Evolutionary conservation across 371 early-diverging fungal species (phyloP).

Genomic region (Dichotomocladium elegans): DNA sequence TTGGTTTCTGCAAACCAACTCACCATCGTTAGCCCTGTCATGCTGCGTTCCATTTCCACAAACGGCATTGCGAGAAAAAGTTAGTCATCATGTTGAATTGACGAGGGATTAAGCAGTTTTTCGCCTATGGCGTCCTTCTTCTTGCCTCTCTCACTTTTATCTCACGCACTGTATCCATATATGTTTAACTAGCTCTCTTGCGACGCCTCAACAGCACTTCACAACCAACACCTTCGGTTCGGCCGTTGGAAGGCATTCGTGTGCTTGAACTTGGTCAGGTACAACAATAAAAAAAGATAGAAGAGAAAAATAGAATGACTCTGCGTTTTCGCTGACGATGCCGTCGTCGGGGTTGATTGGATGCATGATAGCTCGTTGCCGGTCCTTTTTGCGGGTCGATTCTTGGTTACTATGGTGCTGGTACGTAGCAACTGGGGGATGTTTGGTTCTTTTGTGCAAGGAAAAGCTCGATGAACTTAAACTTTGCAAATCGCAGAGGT

Average conservation of each 20-base stretch:
- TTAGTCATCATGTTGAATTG: too few species aligned
- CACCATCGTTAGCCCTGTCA: too few species aligned
- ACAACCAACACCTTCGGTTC: conserved; percentile 2
- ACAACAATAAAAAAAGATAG: background rate
- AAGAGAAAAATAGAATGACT: background rate
- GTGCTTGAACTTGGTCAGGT: conserved; percentile 53
- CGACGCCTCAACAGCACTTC: conserved; percentile 5
- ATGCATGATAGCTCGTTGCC: conserved; percentile 39
- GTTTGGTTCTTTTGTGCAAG: too few species aligned
- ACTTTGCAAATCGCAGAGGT: conserved; percentile 1
- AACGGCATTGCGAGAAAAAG: too few species aligned
- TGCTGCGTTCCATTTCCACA: too few species aligned
- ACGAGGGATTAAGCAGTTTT: too few species aligned
- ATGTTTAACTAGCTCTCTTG: too few species aligned
- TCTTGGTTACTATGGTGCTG: conserved; percentile 46
- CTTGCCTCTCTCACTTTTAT: too few species aligned
- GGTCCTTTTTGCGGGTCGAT: conserved; percentile 56
- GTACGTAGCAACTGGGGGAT: conserved; percentile 16
- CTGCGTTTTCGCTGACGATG: too few species aligned
- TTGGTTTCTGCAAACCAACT: too few species aligned
- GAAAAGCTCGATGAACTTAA: background rate
- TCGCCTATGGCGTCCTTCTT: too few species aligned
- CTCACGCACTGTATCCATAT: too few species aligned
- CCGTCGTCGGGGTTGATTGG: background rate
- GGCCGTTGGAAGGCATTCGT: conserved; percentile 45